Base-by-base conservation (phyloP, 768 basidiomycete genomes). In the Suillus fuscotomentosus region DNA sequence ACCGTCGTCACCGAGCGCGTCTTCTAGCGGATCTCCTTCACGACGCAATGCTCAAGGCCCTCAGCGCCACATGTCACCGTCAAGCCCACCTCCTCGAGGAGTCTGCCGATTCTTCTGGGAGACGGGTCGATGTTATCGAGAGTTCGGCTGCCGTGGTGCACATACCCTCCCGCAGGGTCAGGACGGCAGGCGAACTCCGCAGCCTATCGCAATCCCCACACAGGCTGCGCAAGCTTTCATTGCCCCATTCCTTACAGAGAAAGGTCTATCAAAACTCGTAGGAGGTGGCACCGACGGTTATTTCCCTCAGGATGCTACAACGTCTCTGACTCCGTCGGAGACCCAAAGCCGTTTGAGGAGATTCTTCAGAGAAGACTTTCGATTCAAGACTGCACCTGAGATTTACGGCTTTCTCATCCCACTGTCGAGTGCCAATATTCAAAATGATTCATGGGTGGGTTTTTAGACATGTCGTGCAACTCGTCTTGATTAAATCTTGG, bases 21-120 rank as follows among this genome's bases (percentile, higher is more conserved):
- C 64, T 51, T 63, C 63, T 63, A 68, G 38, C 36, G 27, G 24
- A 60, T 7, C 65, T 57, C 34, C 61, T 34, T 62, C 60, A 50
- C 63, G 60, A 15, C n/a, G 20, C 7, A 47, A 24, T 63, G 36
- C 62, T 47, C 70, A 53, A 45, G 24, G 39, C 48, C 65, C 38
- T 27, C 60, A 13, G 64, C 62, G 27, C 80, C 81, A 4, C 17
- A 41, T 3, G 6, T 27, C 17, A 17, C 38, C 38, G 1, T 57
- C 56, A 41, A 6, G 24, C 24, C 65, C 36, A 24, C 10, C 61
- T n/a, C 73, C 75, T 51, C 66, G 61, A n/a, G 83, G 83, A 2
- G 73, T 77, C 9, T 88, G 86, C 72, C 72, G 66, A 31, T 81
- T 72, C 66, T 87, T 74, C 68, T 87, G 83, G 84, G 71, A 76